A percentile compares a stretch with the other conserved stretches of the same genome.
These are phyloP conservation scores for Penicillium tannophilum DNA, from an alignment of 495 filamentous ascomycete genomes.

Conservation along the genomic window DNA sequence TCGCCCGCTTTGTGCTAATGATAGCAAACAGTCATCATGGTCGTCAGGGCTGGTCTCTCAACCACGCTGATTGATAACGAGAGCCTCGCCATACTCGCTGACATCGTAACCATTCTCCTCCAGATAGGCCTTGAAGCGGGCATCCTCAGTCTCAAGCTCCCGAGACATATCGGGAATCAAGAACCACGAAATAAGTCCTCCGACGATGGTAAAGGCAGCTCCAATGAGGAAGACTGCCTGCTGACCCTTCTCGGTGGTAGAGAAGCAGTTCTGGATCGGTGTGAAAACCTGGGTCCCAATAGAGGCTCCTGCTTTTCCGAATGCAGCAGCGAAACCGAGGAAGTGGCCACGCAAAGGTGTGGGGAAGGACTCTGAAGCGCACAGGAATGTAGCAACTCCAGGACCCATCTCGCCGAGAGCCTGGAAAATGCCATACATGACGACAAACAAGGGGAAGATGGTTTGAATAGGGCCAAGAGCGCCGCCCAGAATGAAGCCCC, in stretches of 20 bases:
- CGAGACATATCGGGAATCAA: slow-evolving; percentile 48
- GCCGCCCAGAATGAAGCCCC: slow-evolving; percentile 52
- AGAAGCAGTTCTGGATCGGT: slow-evolving; percentile 44
- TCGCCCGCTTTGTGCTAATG: neutral
- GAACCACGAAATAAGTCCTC: slow-evolving; percentile 45
- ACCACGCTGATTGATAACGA: slow-evolving; percentile 13
- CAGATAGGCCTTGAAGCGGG: slow-evolving; percentile 44
- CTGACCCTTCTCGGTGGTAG: slow-evolving; percentile 38
- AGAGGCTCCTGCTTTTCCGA: slow-evolving; percentile 52
- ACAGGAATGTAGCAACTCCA: slow-evolving; percentile 48
- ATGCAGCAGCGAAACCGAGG: slow-evolving; percentile 48
- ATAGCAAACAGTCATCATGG: neutral
- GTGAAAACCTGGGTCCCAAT: slow-evolving; percentile 52
- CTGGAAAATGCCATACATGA: slow-evolving; percentile 55
- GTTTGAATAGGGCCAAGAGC: slow-evolving; percentile 43
- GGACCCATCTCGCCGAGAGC: slow-evolving; percentile 52
- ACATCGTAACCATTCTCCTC: slow-evolving; percentile 44
- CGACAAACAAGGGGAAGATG: slow-evolving; percentile 51
- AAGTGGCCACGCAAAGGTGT: slow-evolving; percentile 54
- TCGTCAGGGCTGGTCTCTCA: neutral
- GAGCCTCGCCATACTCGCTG: slow-evolving; percentile 24
- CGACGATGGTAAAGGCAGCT: slow-evolving; percentile 41
- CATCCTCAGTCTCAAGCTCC: slow-evolving; percentile 50
- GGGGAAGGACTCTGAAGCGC: slow-evolving; percentile 50
- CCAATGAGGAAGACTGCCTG: slow-evolving; percentile 52